Evolutionary conservation across 2,329 filamentous ascomycete genomes (phyloP).

Genomic region (Aspergillus tubingensis): DNA sequence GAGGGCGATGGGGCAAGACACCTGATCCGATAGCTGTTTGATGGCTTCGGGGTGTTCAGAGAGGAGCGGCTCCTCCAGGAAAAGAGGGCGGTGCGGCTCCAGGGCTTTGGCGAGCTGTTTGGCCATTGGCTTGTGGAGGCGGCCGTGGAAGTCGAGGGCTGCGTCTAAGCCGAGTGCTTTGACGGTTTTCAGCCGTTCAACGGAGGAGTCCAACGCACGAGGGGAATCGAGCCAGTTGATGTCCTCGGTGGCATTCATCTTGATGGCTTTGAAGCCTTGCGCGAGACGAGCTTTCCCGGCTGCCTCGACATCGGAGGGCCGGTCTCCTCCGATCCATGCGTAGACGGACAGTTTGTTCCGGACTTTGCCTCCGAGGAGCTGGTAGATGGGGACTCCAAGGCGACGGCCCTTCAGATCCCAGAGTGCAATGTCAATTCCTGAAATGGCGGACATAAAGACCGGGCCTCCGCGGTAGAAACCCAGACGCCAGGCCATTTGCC

Average conservation of each 20-base stretch:
- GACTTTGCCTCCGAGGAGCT: constrained; percentile 73
- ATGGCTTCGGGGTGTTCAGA: constrained; percentile 69
- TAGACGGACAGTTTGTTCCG: constrained; percentile 71
- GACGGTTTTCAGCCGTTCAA: constrained; percentile 68
- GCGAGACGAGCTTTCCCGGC: constrained; percentile 55
- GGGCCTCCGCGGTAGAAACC: constrained; percentile 77
- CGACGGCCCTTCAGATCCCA: constrained; percentile 74
- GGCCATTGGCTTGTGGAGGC: constrained; percentile 77
- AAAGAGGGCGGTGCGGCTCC: constrained; percentile 69
- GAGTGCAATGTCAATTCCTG: constrained; percentile 76
- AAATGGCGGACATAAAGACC: constrained; percentile 76
- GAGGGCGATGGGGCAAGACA: constrained; percentile 67
- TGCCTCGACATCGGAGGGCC: constrained; percentile 65
- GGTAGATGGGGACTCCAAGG: constrained; percentile 68
- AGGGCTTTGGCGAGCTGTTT: constrained; percentile 70
- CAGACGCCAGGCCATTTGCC: constrained; percentile 71
- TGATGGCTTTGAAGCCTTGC: constrained; percentile 53
- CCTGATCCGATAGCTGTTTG: constrained; percentile 59
- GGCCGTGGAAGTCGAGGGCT: constrained; percentile 76
- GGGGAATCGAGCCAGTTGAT: constrained; percentile 77
- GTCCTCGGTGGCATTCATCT: constrained; percentile 80
- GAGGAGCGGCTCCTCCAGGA: constrained; percentile 73
- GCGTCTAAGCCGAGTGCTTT: constrained; percentile 71
- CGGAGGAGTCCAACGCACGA: constrained; percentile 60
- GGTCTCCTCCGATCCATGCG: constrained; percentile 76